Base-by-base conservation (phyloP, 495 filamentous ascomycete species). In the Penicillium turbatum region DNA sequence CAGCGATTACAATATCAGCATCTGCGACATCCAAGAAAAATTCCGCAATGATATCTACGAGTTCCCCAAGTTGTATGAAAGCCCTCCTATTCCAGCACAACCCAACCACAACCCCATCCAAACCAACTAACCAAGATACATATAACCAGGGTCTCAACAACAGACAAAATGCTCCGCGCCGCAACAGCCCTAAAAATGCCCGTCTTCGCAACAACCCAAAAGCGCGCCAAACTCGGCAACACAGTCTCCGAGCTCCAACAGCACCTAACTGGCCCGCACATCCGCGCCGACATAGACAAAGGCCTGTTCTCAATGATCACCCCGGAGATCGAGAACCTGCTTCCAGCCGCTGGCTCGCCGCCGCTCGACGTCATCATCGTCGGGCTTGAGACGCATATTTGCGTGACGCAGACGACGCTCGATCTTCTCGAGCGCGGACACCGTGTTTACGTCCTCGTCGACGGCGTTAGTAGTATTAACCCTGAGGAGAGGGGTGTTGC, bases 21-120 rank as follows among this genome's bases (percentile, higher is more conserved):
- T 98, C 62, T 98, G 93, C 75, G 93, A 98, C 62, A 80, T 97
- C 57, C 93, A 98, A 78, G 92, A 96, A 57, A 92, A 88, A 66
- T 98, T 98, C 76, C 81, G 90, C 38, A 70, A 75, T 5, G 82
- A 82, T 36, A 95, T 98, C 65, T 80, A 83, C 68, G 85, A 95
- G 67, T 96, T 89, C 62, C 75, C 87, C 41, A 88, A 87, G 63
- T 75, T 96, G 87, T 90, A 76, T 43, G 69, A 49, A 39, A 16
- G 19, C 44, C 39, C 6, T 31, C 6, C 30, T 9, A 1, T 24
- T 16, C 31, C 29, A 17, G n/a, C n/a, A n/a, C n/a, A n/a, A 10
- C 34, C 24, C 11, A 35, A 12, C n/a, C 19, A 6, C 30, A 42
- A 16, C 15, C n/a, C n/a, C 17, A 16, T 15, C 17, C 30, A 45